phyloP scores from a whole-genome alignment of 2,329 filamentous ascomycete species.

The Salinomyces thailandicus region DNA sequence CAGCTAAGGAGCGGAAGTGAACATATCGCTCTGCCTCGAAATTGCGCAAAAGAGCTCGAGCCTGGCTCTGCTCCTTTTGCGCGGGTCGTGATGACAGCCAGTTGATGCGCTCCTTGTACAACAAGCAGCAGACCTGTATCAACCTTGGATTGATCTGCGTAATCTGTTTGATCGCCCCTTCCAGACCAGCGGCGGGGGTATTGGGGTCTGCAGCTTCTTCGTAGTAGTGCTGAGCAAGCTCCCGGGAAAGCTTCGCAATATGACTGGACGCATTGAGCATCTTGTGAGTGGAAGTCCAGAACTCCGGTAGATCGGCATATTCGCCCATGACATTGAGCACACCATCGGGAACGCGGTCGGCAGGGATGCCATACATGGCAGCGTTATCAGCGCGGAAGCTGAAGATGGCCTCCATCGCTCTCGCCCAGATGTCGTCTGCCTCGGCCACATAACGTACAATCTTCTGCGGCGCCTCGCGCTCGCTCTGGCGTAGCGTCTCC shows the following conservation, averaged over 20 bases:
- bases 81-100: slow-evolving; percentile 47
- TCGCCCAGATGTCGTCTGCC: slow-evolving; percentile 63
- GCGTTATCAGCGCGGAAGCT: slow-evolving; percentile 63
- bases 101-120: slow-evolving; percentile 48
- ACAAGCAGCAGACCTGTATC: slow-evolving; percentile 47
- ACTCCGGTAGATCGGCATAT: slow-evolving; percentile 55
- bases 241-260: slow-evolving; percentile 33
- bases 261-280: slow-evolving; percentile 30
- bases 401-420: slow-evolving; percentile 52
- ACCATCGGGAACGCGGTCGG: slow-evolving; percentile 48
- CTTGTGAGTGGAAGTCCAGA: slow-evolving; percentile 67
- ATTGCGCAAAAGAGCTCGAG: slow-evolving; percentile 36
- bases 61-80: slow-evolving; percentile 38
- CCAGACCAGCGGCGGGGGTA: slow-evolving; percentile 6
- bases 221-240: slow-evolving; percentile 30
- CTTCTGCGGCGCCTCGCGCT: slow-evolving; percentile 28
- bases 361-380: slow-evolving; percentile 59
- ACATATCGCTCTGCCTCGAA: slow-evolving; percentile 33
- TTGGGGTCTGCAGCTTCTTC: slow-evolving; percentile 16
- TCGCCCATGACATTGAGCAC: slow-evolving; percentile 46
- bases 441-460: slow-evolving; percentile 45
- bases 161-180: slow-evolving; percentile 35
- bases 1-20: slow-evolving; percentile 32
- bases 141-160: slow-evolving; percentile 43
- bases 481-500: slow-evolving; percentile 12